Evolutionary conservation across 345 rosid species (phyloP), one percentile per base, ranked within the genome.

Genomic region (Bruguiera parviflora): DNA sequence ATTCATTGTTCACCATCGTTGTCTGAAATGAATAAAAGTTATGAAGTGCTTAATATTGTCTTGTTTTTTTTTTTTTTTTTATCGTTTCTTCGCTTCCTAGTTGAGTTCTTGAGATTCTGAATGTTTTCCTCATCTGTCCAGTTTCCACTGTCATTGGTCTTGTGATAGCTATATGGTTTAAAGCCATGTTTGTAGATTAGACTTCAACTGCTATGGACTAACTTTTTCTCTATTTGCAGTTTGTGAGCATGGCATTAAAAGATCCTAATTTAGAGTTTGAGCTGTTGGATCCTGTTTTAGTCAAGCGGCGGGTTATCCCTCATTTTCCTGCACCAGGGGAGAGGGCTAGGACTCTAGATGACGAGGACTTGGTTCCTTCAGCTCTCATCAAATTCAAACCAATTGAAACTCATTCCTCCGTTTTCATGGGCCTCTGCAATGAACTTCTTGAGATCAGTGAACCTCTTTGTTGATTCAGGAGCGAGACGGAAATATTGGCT

Each of bases 321-420:
- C 83, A 72, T 77, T 81, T 77, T 57, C 72, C 83, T 1, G 71
- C 78, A 0, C 68, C 82, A 6, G 96, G 96, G 15, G 82, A 77
- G 83, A 86, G 79, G 74, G 76, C 84, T 6, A 75, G n/a, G 18
- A 89, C 93, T 0, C 74, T 95, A 7, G 96, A 86, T 8, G 96
- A 87, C 1, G 96, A 91, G 61, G 96, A 82, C 47, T 81, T 95
- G 81, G 97, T 95, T 68, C 97, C 99, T 15, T 87, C 97, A 0
- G 88, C 96, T 7, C 95, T 94, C 21, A 73, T 94, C 75, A 89
- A 87, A 81, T 91, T 91, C 78, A 89, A 79, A 73, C 92, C 95
- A 0, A 35, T 83, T 0, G 96, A 92, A 81, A 84, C 96, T 0
- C 87, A 88, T 68, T 76, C 86, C 0, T 65, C 78, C 1, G 87